These are phyloP conservation scores for Plasmodium gonderi DNA, from an alignment of 169 alveolate species.

Conservation along the genomic window DNA sequence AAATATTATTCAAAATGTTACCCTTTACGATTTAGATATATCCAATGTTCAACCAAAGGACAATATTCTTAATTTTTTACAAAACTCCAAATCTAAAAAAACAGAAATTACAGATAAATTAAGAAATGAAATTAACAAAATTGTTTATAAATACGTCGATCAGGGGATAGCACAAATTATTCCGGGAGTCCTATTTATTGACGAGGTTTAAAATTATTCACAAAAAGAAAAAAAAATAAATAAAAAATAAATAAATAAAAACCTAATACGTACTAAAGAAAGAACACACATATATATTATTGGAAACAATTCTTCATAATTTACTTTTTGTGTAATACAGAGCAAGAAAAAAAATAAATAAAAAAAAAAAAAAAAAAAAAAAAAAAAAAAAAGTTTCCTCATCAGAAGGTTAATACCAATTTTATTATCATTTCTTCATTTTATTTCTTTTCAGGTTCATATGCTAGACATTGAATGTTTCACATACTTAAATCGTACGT, in stretches of 20 bases:
- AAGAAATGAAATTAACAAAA: slow-evolving; percentile 97
- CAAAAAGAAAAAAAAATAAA: background rate
- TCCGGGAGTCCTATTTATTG: slow-evolving; percentile 99
- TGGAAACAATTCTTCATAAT: background rate
- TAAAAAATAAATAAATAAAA: background rate
- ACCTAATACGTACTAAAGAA: background rate
- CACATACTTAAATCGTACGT: slow-evolving; percentile 96
- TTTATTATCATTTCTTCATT: background rate
- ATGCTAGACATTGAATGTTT: slow-evolving; percentile 98
- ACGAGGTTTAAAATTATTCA: slow-evolving; percentile 89
- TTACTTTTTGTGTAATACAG: background rate
- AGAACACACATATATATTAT: background rate
- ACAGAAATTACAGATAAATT: slow-evolving; percentile 99
- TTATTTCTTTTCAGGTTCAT: slow-evolving; percentile 80
- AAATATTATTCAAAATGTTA: slow-evolving; percentile 98
- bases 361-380: background rate
- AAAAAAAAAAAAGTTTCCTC: background rate
- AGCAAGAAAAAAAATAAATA: background rate
- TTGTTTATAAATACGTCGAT: slow-evolving; percentile 96
- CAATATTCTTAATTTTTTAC: slow-evolving; percentile 77
- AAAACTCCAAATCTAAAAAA: slow-evolving; percentile 96
- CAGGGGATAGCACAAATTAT: slow-evolving; percentile 98
- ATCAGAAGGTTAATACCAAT: background rate
- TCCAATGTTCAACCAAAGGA: slow-evolving; percentile 97
- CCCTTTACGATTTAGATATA: slow-evolving; percentile 98